Base-by-base conservation (phyloP, 2,329 filamentous ascomycete genomes). In the Zalaria sp. region DNA sequence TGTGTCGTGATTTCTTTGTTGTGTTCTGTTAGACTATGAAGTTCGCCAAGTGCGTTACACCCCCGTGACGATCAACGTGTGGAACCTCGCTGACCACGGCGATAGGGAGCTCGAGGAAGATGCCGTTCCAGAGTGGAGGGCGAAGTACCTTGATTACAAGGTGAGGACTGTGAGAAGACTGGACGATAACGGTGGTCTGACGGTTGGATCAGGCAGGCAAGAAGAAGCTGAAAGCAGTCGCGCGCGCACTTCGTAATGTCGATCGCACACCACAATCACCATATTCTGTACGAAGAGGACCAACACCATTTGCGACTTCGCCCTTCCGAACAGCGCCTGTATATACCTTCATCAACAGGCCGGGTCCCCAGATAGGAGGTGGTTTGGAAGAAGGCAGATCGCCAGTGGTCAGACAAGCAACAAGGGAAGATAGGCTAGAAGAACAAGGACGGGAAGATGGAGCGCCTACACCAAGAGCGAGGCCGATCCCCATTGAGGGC, bases 71-170 rank as follows among this genome's bases (percentile, higher is more conserved):
- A 5, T 25, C 10, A 34, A 25, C n/a, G 18, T 27, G 10, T 5
- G 29, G 32, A 34, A 34, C 31, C 6, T 6, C 18, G 35, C 39
- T 47, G 38, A 47, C 35, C n/a, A 35, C 37, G 27, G 18, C 2
- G 18, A 28, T 9, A 77, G 73, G 57, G 85, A 93, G 65, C 72
- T 94, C 48, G 85, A 94, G 57, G 76, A 83, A 56, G 83, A 93
- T 54, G 75, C 87, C 41, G 86, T 95, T 49, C 88, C 88, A 57
- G 88, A 96, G 75, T 96, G 89, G 89, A 78, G 83, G 55, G 75
- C 80, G 60, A 93, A 94, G 62, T 96, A 95, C 61, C 73, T 96
- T 52, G 78, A 95, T 63, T 96, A 96, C 71, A 94, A 93, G 72
- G 60, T 51, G 44, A 52, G 51, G 44, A 42, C 43, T 43, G 38